These are phyloP conservation scores for Pyrenochaeta sp. DNA, from an alignment of 2,329 filamentous ascomycete genomes.

Conservation along the genomic window DNA sequence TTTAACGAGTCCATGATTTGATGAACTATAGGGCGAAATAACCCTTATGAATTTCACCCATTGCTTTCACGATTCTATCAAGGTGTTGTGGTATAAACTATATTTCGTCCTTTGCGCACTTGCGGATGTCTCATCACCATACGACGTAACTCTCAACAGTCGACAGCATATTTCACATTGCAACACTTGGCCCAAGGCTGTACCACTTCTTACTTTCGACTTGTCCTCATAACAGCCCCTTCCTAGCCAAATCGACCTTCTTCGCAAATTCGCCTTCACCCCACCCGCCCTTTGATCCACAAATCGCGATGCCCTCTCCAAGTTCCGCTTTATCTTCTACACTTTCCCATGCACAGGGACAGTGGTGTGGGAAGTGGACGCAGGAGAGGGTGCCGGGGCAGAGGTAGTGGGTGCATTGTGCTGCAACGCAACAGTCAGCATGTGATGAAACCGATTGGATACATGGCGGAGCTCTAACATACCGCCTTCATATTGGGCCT, in stretches of 20 bases:
- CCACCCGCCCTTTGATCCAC: constrained; percentile 78
- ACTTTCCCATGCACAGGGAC: constrained; percentile 82
- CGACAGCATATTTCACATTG: no score
- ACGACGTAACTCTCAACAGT: neutral
- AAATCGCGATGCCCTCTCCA: constrained; percentile 76
- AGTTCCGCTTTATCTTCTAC: constrained; percentile 73
- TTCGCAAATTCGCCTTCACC: constrained; percentile 73
- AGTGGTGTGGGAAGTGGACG: constrained; percentile 96
- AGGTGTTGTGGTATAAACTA: neutral
- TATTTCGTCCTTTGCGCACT: neutral
- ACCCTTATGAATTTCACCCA: neutral
- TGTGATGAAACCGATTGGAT: neutral
- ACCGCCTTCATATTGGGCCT: constrained; percentile 74
- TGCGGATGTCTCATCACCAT: neutral
- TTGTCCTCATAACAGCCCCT: constrained; percentile 69
- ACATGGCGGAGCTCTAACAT: constrained; percentile 26
- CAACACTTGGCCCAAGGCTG: neutral
- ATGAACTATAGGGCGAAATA: neutral
- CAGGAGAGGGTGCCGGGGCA: constrained; percentile 94
- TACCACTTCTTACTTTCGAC: neutral
- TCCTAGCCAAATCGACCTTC: constrained; percentile 82
- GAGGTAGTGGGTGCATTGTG: constrained; percentile 91
- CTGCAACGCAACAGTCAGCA: constrained; percentile 53
- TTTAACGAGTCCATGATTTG: neutral
- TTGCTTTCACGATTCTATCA: neutral